These are phyloP conservation scores for Crithidia fasciculata DNA, from an alignment of 208 protist species.

Conservation along the genomic window DNA sequence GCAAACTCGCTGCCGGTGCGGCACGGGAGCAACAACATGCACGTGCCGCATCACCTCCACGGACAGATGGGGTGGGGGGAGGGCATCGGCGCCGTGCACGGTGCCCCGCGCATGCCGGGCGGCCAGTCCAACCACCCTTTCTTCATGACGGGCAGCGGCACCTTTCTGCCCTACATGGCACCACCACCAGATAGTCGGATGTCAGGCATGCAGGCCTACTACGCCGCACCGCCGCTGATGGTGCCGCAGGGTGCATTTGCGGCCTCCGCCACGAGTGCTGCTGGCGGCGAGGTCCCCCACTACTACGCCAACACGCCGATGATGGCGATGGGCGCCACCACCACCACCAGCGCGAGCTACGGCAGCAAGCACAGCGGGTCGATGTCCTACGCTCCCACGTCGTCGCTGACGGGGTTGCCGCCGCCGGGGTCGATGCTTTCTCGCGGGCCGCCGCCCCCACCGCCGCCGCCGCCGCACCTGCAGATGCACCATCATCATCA, in stretches of 20 bases:
- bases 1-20: neutral
- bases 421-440: neutral
- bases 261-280: neutral
- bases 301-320: slow-evolving; percentile 5
- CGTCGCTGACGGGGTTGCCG: neutral
- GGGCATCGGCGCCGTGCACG: neutral
- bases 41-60: too few species aligned
- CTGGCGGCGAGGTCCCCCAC: neutral
- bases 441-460: neutral
- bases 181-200: neutral
- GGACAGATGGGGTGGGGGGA: neutral
- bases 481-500: neutral
- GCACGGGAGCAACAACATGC: neutral
- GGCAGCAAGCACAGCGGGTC: slow-evolving; percentile 9
- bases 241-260: neutral
- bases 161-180: slow-evolving; percentile 11
- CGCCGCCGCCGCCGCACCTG: neutral
- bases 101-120: neutral
- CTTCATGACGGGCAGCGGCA: neutral
- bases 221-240: neutral
- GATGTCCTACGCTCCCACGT: slow-evolving; percentile 4
- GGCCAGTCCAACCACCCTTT: neutral
- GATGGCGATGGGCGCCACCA: neutral
- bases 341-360: neutral
- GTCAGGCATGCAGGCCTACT: neutral